These are phyloP conservation scores for Cornus suecica DNA, from an alignment of 148 eudicot species.

Conservation along the genomic window DNA sequence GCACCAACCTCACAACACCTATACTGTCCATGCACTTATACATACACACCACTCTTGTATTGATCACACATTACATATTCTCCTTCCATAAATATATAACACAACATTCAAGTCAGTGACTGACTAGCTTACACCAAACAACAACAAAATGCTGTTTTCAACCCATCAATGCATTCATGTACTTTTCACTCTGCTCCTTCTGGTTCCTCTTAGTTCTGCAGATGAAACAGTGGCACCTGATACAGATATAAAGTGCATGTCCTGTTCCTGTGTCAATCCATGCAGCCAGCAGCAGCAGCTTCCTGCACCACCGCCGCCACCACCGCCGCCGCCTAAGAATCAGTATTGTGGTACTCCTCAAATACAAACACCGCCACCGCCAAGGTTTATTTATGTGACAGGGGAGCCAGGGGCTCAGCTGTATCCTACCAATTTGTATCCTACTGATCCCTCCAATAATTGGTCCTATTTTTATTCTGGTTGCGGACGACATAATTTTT, in stretches of 20 bases:
- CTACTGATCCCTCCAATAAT: constrained; percentile 17
- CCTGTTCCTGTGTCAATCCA: constrained; percentile 37
- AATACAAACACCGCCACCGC: constrained; percentile 30
- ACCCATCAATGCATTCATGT: not conserved
- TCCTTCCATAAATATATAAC: no score
- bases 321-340: constrained; percentile 18
- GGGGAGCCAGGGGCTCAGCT: constrained; percentile 20
- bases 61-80: not conserved
- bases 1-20: no score
- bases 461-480: not conserved
- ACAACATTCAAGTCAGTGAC: not conserved
- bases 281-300: constrained; percentile 28
- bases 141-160: constrained; percentile 4
- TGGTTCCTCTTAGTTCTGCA: not conserved
- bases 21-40: no score
- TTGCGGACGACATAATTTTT: not conserved
- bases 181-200: not conserved
- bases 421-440: no score
- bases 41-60: not conserved
- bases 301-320: constrained; percentile 45
- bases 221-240: constrained; percentile 16
- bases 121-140: no score
- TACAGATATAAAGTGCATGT: constrained; percentile 45
- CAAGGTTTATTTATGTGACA: constrained; percentile 30
- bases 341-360: constrained; percentile 16